A percentile compares a stretch with the other conserved stretches of the same genome.
Conservation (phyloP, 1,284 basidiomycete species). For the Cutaneotrichosporon daszewskae region DNA sequence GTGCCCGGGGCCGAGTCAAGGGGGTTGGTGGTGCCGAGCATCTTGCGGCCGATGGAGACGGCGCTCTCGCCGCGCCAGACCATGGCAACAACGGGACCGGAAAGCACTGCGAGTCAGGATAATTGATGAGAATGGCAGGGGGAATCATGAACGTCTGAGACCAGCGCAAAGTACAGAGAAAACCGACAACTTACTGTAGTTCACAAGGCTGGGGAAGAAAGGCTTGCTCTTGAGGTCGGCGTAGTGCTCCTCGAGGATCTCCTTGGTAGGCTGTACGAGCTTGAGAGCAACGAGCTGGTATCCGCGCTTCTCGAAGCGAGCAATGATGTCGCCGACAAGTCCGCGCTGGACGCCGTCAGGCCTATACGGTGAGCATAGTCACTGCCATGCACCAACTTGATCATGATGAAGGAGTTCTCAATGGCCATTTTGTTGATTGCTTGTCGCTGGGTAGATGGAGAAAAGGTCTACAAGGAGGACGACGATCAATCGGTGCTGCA, state of each 20-base stretch:
- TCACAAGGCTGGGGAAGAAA: slow-evolving; percentile 90
- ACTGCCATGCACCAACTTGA: slow-evolving; percentile 50
- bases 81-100: slow-evolving; percentile 94
- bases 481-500: no score
- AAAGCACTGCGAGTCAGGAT: slow-evolving; percentile 63
- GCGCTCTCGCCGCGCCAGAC: slow-evolving; percentile 96
- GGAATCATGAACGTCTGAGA: not conserved
- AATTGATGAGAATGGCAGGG: no score
- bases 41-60: slow-evolving; percentile 88
- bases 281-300: slow-evolving; percentile 84
- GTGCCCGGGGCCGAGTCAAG: slow-evolving; percentile 76
- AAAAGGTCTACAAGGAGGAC: no score
- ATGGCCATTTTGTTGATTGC: slow-evolving; percentile 43
- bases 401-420: slow-evolving; percentile 54
- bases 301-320: slow-evolving; percentile 89
- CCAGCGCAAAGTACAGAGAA: slow-evolving; percentile 8
- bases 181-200: slow-evolving; percentile 69
- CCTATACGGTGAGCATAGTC: no score
- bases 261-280: slow-evolving; percentile 64
- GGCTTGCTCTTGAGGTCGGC: slow-evolving; percentile 81
- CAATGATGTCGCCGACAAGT: slow-evolving; percentile 88
- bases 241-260: slow-evolving; percentile 90
- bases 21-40: slow-evolving; percentile 98
- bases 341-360: slow-evolving; percentile 95
- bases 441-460: slow-evolving; percentile 7